phyloP scores from a whole-genome alignment of 805 yeast genomes.

The Saturnispora zaruensis region DNA sequence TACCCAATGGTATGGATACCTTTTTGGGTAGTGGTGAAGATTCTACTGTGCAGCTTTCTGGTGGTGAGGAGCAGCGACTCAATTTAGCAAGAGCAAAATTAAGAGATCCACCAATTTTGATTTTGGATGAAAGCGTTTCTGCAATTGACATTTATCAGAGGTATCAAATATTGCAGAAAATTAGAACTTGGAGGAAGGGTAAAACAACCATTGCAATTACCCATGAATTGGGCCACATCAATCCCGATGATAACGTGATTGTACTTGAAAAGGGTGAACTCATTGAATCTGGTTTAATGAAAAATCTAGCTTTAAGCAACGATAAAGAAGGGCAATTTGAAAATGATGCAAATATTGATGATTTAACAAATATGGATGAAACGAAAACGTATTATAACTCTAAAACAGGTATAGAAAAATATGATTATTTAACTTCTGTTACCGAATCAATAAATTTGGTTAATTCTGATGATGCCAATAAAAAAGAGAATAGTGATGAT shows the following conservation, averaged over 20 bases:
- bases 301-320: constrained; percentile 11
- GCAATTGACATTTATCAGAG: constrained; percentile 60
- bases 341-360: neutral
- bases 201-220: constrained; percentile 77
- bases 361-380: neutral
- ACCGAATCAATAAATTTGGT: neutral
- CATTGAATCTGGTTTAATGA: constrained; percentile 35
- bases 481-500: neutral
- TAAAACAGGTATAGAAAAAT: neutral
- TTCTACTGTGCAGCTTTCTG: constrained; percentile 50
- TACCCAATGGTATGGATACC: constrained; percentile 52
- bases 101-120: constrained; percentile 63
- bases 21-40: constrained; percentile 26
- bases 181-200: constrained; percentile 52
- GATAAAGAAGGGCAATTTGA: neutral
- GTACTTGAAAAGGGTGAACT: constrained; percentile 54
- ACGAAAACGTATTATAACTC: constrained; percentile 4
- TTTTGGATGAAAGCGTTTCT: constrained; percentile 80
- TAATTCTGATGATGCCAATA: neutral
- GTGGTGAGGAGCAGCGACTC: constrained; percentile 85
- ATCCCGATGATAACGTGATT: constrained; percentile 45
- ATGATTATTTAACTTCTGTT: neutral
- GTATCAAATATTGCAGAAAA: constrained; percentile 36
- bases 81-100: constrained; percentile 77
- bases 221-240: constrained; percentile 61